Conservation (phyloP, 2,329 filamentous ascomycete genomes). For the Phyllosticta capitalensis region DNA sequence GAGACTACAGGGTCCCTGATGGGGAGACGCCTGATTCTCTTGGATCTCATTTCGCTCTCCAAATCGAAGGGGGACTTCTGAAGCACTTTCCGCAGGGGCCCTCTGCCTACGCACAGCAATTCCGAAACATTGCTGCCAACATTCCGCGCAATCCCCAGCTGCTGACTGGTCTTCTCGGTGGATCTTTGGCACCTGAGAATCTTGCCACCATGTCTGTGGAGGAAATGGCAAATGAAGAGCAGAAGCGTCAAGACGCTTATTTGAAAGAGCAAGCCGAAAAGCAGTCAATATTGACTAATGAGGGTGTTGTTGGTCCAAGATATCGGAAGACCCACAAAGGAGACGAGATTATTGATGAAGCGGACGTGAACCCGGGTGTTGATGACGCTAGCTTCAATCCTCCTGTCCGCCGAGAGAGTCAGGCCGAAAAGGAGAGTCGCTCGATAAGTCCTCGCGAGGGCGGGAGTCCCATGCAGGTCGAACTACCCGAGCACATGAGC, state of each 20-base stretch:
- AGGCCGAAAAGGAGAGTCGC: conserved; percentile 17
- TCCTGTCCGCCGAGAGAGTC: conserved; percentile 25
- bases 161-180: conserved; percentile 63
- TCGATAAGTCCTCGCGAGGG: conserved; percentile 14
- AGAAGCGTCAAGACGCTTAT: conserved; percentile 66
- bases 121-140: conserved; percentile 73
- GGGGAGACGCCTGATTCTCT: conserved; percentile 55
- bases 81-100: conserved; percentile 44
- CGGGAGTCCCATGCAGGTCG: conserved; percentile 19
- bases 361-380: conserved; percentile 30
- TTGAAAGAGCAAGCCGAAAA: conserved; percentile 72
- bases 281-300: conserved; percentile 71
- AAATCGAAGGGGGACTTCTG: conserved; percentile 65
- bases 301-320: conserved; percentile 55
- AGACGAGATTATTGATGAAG: conserved; percentile 13
- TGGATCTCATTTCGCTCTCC: conserved; percentile 61
- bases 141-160: conserved; percentile 80
- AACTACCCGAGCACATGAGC: conserved; percentile 26
- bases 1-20: conserved; percentile 44
- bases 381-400: conserved; percentile 40
- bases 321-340: conserved; percentile 34
- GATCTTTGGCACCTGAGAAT: conserved; percentile 60
- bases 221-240: conserved; percentile 85
- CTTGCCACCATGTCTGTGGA: conserved; percentile 82
- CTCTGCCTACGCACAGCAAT: conserved; percentile 50